phyloP scores from a whole-genome alignment of 495 filamentous ascomycete genomes.

The Aspergillus steynii region DNA sequence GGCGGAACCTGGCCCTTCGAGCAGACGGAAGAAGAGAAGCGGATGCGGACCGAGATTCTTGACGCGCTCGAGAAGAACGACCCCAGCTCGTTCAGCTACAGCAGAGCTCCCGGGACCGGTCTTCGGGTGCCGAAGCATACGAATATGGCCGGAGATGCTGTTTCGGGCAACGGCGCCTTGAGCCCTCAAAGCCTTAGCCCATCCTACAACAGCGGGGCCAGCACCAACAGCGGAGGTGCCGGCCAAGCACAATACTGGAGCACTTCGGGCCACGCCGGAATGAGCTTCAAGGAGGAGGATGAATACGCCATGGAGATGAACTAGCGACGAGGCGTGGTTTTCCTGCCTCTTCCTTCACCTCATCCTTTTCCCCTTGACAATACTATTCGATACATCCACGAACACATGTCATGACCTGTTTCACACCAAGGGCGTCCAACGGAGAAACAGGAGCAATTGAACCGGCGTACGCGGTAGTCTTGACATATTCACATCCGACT shows the following conservation, averaged over 20 bases:
- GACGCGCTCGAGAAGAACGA: slow-evolving; percentile 81
- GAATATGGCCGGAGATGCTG: slow-evolving; percentile 79
- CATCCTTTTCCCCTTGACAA: slow-evolving; percentile 4
- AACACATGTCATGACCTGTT: slow-evolving; percentile 35
- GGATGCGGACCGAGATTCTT: slow-evolving; percentile 90
- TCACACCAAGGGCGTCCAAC: slow-evolving; percentile 43
- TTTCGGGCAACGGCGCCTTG: slow-evolving; percentile 50
- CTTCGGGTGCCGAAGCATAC: slow-evolving; percentile 92
- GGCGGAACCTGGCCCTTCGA: slow-evolving; percentile 79
- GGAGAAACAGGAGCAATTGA: slow-evolving; percentile 22
- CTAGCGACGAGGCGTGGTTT: slow-evolving; percentile 23
- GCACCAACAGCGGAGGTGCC: slow-evolving; percentile 53
- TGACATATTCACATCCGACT: slow-evolving; percentile 20
- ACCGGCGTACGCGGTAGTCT: slow-evolving; percentile 37
- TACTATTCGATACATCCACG: slow-evolving; percentile 17
- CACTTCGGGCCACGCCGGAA: slow-evolving; percentile 63
- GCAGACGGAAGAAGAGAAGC: slow-evolving; percentile 85
- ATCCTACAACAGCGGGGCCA: slow-evolving; percentile 60
- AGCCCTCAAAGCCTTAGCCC: slow-evolving; percentile 71
- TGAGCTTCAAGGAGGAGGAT: slow-evolving; percentile 89
- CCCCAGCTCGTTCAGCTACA: slow-evolving; percentile 72
- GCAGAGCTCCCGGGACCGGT: slow-evolving; percentile 77
- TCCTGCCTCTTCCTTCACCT: neutral
- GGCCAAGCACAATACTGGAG: slow-evolving; percentile 68
- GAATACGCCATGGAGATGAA: slow-evolving; percentile 83